Percentiles rank a stretch among this genome's conserved stretches.
Conservation (phyloP, 257 asterid species). For the Solanum peruvianum region DNA sequence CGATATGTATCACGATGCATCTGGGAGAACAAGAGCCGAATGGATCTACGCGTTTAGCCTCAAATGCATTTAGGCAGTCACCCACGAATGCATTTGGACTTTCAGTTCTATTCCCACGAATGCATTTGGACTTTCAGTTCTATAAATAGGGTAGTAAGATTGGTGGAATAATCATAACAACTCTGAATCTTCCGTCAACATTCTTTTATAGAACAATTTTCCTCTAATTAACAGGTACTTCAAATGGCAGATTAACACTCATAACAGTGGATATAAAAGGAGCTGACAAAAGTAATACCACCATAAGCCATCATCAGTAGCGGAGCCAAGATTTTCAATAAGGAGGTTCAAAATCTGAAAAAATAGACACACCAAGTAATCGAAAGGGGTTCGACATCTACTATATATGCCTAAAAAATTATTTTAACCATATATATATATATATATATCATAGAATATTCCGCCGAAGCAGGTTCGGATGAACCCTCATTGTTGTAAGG, state of each 20-base stretch:
- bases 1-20: background rate
- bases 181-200: background rate
- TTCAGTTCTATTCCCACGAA: background rate
- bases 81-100: background rate
- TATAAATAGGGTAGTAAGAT: background rate
- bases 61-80: background rate
- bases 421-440: too few relatives aligned
- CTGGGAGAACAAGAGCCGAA: background rate
- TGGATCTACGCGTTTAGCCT: background rate
- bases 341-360: too few relatives aligned
- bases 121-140: background rate
- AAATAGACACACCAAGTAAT: too few relatives aligned
- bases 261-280: background rate
- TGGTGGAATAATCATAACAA: background rate
- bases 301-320: background rate
- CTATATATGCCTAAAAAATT: too few relatives aligned
- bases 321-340: too few relatives aligned
- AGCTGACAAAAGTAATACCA: background rate
- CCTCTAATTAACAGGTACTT: background rate
- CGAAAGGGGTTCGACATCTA: too few relatives aligned
- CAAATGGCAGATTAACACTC: background rate
- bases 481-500: too few relatives aligned
- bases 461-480: too few relatives aligned
- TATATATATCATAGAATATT: too few relatives aligned
- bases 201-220: background rate